Conservation (phyloP, 176 grass and related monocot genomes). For the Carex cristatella region DNA sequence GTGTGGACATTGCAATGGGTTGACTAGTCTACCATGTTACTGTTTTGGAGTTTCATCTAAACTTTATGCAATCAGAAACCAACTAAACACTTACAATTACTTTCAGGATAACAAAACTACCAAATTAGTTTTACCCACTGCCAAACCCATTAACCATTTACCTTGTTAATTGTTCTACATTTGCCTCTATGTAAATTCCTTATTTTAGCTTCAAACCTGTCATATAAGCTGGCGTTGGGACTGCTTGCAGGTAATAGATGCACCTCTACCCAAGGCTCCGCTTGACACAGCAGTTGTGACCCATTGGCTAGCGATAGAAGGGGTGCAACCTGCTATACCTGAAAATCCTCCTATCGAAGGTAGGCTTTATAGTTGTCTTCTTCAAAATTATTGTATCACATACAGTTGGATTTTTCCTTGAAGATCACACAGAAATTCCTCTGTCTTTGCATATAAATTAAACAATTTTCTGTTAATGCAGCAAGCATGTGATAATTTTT, state of each 20-base stretch:
- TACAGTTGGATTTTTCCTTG: neutral
- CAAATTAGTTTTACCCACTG: neutral
- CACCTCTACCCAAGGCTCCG: conserved; percentile 78
- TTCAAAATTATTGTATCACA: neutral
- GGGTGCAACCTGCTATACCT: conserved; percentile 83
- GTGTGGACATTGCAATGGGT: neutral
- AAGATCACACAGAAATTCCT: neutral
- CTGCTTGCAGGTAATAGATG: conserved; percentile 53
- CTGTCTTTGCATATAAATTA: neutral
- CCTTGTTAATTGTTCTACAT: neutral
- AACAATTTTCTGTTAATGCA: neutral
- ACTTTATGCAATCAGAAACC: neutral
- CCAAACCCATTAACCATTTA: neutral
- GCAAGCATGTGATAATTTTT: neutral
- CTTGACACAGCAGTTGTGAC: conserved; percentile 73
- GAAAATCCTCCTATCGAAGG: conserved; percentile 85
- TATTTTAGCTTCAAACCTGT: neutral
- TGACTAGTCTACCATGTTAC: neutral
- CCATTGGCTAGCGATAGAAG: conserved; percentile 95
- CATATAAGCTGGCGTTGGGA: neutral
- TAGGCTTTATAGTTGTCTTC: conserved; percentile 27
- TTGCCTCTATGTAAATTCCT: neutral
- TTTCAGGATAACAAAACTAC: neutral
- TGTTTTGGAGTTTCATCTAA: neutral
- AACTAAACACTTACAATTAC: neutral